phyloP scores from a whole-genome alignment of 2,329 filamentous ascomycete species.

The Rhytidhysteron rufulum region DNA sequence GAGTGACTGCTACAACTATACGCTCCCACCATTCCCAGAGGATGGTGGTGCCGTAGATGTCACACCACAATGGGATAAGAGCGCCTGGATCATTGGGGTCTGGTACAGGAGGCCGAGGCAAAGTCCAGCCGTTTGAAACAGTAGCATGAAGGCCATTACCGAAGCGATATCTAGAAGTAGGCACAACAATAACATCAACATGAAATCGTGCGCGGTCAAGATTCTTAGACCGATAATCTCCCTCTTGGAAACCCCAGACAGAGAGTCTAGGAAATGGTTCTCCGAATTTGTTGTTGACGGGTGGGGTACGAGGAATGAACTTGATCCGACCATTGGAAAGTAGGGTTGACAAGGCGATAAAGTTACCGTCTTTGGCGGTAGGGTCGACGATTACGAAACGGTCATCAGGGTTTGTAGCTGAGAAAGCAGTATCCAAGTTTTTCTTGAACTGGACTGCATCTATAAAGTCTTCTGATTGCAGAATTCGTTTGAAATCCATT shows the following conservation, averaged over 20 bases:
- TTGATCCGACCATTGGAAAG: constrained; percentile 56
- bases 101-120: constrained; percentile 26
- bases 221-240: constrained; percentile 67
- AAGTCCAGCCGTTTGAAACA: constrained; percentile 15
- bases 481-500: constrained; percentile 54
- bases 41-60: constrained; percentile 61
- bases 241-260: constrained; percentile 67
- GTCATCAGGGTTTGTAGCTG: constrained; percentile 13
- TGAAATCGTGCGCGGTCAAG: constrained; percentile 63
- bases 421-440: constrained; percentile 55
- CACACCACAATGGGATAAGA: constrained; percentile 66
- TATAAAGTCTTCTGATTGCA: constrained; percentile 35
- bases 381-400: constrained; percentile 49
- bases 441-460: constrained; percentile 60
- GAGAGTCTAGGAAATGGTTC: constrained; percentile 40
- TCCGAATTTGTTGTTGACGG: constrained; percentile 47
- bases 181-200: constrained; percentile 59
- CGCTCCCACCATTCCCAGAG: constrained; percentile 58
- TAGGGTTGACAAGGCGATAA: constrained; percentile 65
- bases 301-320: constrained; percentile 53
- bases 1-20: constrained; percentile 59
- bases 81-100: constrained; percentile 36
- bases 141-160: constrained; percentile 48
- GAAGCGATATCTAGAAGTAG: constrained; percentile 57
- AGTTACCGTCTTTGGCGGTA: constrained; percentile 58